These are phyloP conservation scores for Teunomyces atbi DNA, from an alignment of 805 yeast species.

Conservation along the genomic window DNA sequence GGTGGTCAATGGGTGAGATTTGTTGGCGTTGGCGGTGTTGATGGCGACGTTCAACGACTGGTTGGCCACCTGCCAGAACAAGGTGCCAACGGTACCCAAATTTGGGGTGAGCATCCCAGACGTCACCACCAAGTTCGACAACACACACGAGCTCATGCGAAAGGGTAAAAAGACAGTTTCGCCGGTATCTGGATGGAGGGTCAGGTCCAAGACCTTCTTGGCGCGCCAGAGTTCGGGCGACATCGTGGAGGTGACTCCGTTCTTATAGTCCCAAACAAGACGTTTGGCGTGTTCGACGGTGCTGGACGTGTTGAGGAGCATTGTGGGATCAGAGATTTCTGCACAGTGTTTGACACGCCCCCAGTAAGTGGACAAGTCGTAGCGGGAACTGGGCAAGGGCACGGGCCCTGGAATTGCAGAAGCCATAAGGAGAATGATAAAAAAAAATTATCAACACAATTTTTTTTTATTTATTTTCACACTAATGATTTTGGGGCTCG, in stretches of 20 bases:
- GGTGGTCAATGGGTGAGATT: conserved; percentile 85
- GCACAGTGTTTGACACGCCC: conserved; percentile 96
- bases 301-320: conserved; percentile 68
- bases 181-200: conserved; percentile 96
- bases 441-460: neutral
- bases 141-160: conserved; percentile 94
- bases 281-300: conserved; percentile 66
- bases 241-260: conserved; percentile 63
- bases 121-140: conserved; percentile 91
- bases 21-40: conserved; percentile 93
- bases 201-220: conserved; percentile 82
- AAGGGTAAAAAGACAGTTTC: conserved; percentile 90
- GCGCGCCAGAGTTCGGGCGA: conserved; percentile 87
- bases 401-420: conserved; percentile 83
- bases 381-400: conserved; percentile 74
- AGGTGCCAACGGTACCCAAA: conserved; percentile 82
- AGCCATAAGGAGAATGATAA: conserved; percentile 54
- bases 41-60: conserved; percentile 97
- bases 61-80: conserved; percentile 97
- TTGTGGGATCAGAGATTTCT: conserved; percentile 87
- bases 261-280: conserved; percentile 67
- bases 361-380: conserved; percentile 79
- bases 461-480: neutral
- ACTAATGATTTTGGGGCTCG: conserved; percentile 40
- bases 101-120: conserved; percentile 98